These are phyloP conservation scores for Akanthomyces dipterigenus DNA, from an alignment of 2,329 filamentous ascomycete genomes.

Conservation along the genomic window DNA sequence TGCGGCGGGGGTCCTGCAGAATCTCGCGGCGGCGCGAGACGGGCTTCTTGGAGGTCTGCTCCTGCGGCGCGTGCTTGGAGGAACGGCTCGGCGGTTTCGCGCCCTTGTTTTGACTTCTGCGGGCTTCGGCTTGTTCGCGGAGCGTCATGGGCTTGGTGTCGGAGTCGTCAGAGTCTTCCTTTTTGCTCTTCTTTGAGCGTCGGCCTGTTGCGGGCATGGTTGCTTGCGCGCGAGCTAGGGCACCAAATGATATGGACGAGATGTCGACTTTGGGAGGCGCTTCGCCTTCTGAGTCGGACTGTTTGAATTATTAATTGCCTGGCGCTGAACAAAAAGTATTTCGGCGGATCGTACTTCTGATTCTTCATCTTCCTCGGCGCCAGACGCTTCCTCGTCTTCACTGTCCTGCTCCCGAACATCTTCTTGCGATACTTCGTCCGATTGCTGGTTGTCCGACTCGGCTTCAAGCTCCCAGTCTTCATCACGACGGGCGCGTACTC, in stretches of 20 bases:
- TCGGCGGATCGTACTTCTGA: conserved; percentile 18
- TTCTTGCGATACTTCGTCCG: conserved; percentile 23
- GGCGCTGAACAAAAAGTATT: no score
- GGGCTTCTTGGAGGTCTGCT: conserved; percentile 74
- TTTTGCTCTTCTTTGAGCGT: conserved; percentile 24
- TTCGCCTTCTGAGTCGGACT: conserved; percentile 27
- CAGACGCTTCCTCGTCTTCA: conserved; percentile 25
- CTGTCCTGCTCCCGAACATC: conserved; percentile 20
- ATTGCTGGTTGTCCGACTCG: conserved; percentile 19
- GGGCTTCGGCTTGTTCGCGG: conserved; percentile 26
- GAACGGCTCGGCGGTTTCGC: conserved; percentile 24
- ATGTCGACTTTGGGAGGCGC: conserved; percentile 34
- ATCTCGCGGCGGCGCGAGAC: conserved; percentile 77
- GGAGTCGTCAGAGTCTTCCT: conserved; percentile 19
- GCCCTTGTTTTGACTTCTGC: conserved; percentile 10
- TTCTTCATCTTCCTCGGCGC: conserved; percentile 24
- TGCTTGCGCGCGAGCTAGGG: conserved; percentile 80
- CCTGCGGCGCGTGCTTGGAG: conserved; percentile 84
- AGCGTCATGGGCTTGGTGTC: conserved; percentile 20
- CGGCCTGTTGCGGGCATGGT: conserved; percentile 40
- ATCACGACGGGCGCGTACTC: conserved; percentile 38
- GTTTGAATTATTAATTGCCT: not conserved
- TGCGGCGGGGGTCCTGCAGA: conserved; percentile 48
- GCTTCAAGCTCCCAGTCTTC: conserved; percentile 35
- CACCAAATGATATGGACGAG: conserved; percentile 73